Evolutionary conservation across 202 grass and related monocot species (phyloP), one percentile per base, ranked within the genome.

Genomic region (Thinopyrum obtusiflorum): DNA sequence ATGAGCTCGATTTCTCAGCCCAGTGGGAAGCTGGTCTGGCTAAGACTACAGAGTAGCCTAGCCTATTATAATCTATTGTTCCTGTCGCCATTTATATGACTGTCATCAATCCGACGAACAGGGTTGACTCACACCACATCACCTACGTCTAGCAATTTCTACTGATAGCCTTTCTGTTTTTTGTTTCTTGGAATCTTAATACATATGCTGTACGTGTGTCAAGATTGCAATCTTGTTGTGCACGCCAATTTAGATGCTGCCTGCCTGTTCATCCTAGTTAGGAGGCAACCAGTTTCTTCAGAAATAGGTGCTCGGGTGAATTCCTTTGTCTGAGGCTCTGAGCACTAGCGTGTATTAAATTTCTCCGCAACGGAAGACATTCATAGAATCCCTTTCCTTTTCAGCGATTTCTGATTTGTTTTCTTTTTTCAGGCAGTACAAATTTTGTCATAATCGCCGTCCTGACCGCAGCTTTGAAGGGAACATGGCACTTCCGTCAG

Each of bases 401-500:
- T 55, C 37, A 7, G 12, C 31, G 11, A 73, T 65, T 68, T 70
- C 10, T 44, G 4, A 75, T 66, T 63, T 79, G 14, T 90, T 2
- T 88, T 27, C 23, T 20, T 24, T 55, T 77, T 89, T 7, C 85
- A 95, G 96, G 96, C n/a, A 88, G 93, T 84, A 98, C 93, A 88
- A 98, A 98, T 91, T 98, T 95, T 85, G 8, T 98, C 65, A 91
- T 98, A 80, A 83, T 98, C 76, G 96, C 84, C 51, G 70, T 98
- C 46, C 80, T 95, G 23, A 88, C 84, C 14, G 68, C 93, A 61
- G 86, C 42, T 64, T 78, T 98, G 77, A 98, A 98, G 84, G 96
- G 96, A 83, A 67, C 93, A 91, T 98, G 93, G 91, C 96, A 98
- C 91, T 95, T 95, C 29, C 89, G 96, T 33, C 93, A 98, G 89